phyloP scores from a whole-genome alignment of 2,329 filamentous ascomycete species.

The Fusarium stilboides region DNA sequence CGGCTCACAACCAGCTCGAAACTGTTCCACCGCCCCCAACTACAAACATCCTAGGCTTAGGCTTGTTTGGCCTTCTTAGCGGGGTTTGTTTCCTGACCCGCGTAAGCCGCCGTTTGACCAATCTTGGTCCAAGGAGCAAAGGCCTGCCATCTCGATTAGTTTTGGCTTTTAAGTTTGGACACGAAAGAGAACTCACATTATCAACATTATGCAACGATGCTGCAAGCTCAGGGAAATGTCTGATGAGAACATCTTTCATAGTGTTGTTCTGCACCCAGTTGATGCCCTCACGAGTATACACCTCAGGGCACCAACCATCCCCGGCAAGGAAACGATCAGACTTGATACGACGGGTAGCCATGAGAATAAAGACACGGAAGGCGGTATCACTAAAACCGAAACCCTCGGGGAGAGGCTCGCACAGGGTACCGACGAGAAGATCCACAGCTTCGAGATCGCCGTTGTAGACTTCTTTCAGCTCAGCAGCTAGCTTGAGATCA shows the following conservation, averaged over 20 bases:
- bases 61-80: background rate
- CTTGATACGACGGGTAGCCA: constrained; percentile 32
- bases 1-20: too few species aligned
- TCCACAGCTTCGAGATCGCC: constrained; percentile 18
- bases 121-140: constrained; percentile 35
- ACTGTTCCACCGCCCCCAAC: background rate
- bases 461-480: constrained; percentile 18
- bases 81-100: constrained; percentile 28
- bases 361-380: constrained; percentile 33
- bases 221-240: constrained; percentile 36
- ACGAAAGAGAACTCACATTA: background rate
- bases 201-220: constrained; percentile 13
- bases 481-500: constrained; percentile 18
- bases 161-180: accelerated
- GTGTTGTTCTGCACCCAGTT: constrained; percentile 37
- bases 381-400: constrained; percentile 35
- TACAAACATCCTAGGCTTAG: background rate
- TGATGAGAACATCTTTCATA: constrained; percentile 31
- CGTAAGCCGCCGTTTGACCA: constrained; percentile 21
- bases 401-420: constrained; percentile 17
- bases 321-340: constrained; percentile 34
- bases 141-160: constrained; percentile 9
- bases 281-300: constrained; percentile 29
- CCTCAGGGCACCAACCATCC: constrained; percentile 32
- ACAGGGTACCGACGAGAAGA: constrained; percentile 24